A percentile compares a stretch with the other conserved stretches of the same genome.
Evolutionary conservation across 371 early-diverging fungal genomes (phyloP).

Genomic region (Mortierella sp.): DNA sequence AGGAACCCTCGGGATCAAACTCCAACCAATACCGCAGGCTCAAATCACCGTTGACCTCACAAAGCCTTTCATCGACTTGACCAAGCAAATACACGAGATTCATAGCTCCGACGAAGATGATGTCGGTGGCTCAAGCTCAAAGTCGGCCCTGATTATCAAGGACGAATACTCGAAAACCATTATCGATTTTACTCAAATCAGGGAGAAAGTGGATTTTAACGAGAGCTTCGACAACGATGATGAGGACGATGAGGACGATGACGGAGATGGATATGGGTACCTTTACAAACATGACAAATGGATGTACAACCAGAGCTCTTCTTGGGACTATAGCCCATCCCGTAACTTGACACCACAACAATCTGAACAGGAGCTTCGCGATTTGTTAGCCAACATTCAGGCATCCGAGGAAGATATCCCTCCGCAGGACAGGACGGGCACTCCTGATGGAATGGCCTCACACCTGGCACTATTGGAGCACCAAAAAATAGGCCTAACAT

Average conservation of each 20-base stretch:
- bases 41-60: constrained; percentile 20
- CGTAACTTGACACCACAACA: constrained; percentile 22
- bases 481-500: constrained; percentile 72
- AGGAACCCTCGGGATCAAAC: not conserved
- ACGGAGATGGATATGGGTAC: not conserved
- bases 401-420: constrained; percentile 56
- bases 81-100: constrained; percentile 20
- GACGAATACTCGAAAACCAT: no score
- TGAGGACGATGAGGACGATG: constrained; percentile 1
- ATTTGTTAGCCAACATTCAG: constrained; percentile 55
- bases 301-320: not conserved
- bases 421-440: constrained; percentile 60
- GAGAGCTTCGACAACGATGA: constrained; percentile 1
- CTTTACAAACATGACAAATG: not conserved
- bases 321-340: not conserved
- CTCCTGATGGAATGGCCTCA: constrained; percentile 62
- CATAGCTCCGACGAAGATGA: constrained; percentile 17
- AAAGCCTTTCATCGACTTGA: constrained; percentile 21
- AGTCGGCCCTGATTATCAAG: no score
- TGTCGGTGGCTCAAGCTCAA: not conserved
- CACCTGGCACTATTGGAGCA: constrained; percentile 62
- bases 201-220: no score
- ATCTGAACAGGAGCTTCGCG: constrained; percentile 57
- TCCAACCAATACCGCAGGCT: not conserved
- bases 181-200: no score